Evolutionary conservation across 148 eudicot genomes (phyloP).

Genomic region (Rhododendron mucronatum): DNA sequence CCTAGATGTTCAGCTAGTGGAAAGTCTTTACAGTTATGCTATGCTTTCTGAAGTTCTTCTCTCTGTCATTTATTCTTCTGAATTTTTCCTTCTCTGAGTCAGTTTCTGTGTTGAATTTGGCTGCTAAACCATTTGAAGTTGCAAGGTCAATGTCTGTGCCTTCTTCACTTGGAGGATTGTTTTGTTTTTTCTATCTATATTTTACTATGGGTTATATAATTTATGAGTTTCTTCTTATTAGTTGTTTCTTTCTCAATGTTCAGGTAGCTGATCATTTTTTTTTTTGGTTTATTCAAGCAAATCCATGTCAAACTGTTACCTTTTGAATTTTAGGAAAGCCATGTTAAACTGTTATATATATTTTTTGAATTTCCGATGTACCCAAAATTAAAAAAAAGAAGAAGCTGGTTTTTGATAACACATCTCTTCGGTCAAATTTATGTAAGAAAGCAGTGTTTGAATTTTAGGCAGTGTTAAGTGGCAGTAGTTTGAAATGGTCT

Average conservation of each 20-base stretch:
- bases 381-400: background rate
- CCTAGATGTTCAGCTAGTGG: background rate
- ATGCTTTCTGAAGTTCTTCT: slow-evolving; percentile 1
- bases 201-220: background rate
- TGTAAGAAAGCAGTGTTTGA: background rate
- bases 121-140: background rate
- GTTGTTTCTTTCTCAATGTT: background rate
- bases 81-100: background rate
- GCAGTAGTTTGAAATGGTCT: background rate
- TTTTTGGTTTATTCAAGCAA: background rate
- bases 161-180: background rate
- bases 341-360: background rate
- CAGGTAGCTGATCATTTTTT: background rate
- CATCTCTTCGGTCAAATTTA: background rate
- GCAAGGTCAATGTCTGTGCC: background rate
- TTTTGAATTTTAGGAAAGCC: background rate
- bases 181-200: background rate
- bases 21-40: background rate
- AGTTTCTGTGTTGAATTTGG: background rate
- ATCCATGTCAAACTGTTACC: background rate
- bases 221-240: background rate
- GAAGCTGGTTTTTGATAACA: background rate
- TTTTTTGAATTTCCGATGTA: background rate
- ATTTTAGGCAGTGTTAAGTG: background rate
- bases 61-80: background rate